These are phyloP conservation scores for Yarrowia sp. DNA, from an alignment of 805 yeast genomes.

Conservation along the genomic window DNA sequence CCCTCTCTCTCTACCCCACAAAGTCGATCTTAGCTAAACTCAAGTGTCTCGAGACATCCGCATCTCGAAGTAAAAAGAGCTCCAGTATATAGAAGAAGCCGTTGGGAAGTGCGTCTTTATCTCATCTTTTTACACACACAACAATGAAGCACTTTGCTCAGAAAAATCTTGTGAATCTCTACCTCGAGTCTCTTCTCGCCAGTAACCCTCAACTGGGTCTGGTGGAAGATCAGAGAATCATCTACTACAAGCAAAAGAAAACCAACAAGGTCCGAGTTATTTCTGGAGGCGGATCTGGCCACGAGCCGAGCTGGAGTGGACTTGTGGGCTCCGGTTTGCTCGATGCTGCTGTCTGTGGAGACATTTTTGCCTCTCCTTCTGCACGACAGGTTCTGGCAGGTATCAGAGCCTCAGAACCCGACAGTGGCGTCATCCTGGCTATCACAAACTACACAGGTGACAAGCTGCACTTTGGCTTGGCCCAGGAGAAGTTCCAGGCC, in stretches of 20 bases:
- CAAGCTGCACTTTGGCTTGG: constrained; percentile 88
- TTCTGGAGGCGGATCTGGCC: constrained; percentile 62
- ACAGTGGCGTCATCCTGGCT: constrained; percentile 74
- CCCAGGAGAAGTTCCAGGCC: constrained; percentile 85
- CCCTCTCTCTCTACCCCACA: constrained; percentile 5
- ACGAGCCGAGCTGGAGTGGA: constrained; percentile 85
- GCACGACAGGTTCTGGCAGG: constrained; percentile 84
- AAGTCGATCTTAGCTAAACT: not conserved
- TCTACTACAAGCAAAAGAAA: constrained; percentile 1
- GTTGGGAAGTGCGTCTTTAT: not conserved
- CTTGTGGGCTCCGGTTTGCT: constrained; percentile 84
- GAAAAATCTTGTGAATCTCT: constrained; percentile 28
- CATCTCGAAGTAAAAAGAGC: constrained; percentile 7
- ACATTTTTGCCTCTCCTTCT: constrained; percentile 91
- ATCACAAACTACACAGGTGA: constrained; percentile 97
- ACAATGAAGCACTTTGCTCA: constrained; percentile 20
- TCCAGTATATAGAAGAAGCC: not conserved
- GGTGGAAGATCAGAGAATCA: constrained; percentile 31
- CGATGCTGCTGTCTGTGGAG: constrained; percentile 89
- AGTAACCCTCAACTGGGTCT: constrained; percentile 27
- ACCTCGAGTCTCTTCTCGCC: constrained; percentile 21
- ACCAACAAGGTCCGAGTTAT: constrained; percentile 53
- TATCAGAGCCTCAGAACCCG: constrained; percentile 61
- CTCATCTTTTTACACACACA: not conserved
- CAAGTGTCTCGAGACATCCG: constrained; percentile 10